These are phyloP conservation scores for Lentinula detonsa DNA, from an alignment of 768 basidiomycete genomes.

Conservation along the genomic window DNA sequence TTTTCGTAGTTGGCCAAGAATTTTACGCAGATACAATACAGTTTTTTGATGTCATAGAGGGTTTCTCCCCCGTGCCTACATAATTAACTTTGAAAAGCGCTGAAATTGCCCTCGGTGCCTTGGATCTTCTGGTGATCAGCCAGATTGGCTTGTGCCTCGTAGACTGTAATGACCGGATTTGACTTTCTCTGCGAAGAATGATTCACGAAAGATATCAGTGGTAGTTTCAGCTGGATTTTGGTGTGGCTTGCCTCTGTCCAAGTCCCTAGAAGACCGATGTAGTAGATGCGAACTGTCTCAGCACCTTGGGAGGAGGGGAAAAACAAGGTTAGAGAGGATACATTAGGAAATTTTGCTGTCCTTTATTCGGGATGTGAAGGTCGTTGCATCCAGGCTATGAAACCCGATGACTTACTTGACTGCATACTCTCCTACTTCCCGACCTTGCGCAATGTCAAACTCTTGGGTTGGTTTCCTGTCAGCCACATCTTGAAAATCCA, in stretches of 20 bases:
- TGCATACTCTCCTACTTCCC: conserved; percentile 81
- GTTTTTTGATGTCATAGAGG: background rate
- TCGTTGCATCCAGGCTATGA: background rate
- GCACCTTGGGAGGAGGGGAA: conserved; percentile 79
- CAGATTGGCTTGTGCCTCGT: conserved; percentile 81
- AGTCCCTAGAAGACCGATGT: conserved; percentile 78
- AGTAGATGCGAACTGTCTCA: conserved; percentile 72
- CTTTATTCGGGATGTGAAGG: conserved; percentile 27
- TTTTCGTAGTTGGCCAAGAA: too few species aligned
- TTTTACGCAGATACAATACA: too few species aligned
- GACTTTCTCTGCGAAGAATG: conserved; percentile 52
- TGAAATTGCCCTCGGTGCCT: conserved; percentile 63
- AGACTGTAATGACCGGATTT: conserved; percentile 78
- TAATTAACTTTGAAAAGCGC: conserved; percentile 25
- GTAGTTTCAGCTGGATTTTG: background rate
- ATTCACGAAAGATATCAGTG: background rate
- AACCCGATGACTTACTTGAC: conserved; percentile 51
- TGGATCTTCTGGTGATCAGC: conserved; percentile 86
- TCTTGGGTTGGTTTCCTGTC: conserved; percentile 65
- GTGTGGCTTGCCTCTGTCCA: conserved; percentile 61
- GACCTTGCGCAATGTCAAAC: conserved; percentile 59
- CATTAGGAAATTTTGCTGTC: conserved; percentile 79
- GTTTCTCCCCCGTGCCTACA: background rate
- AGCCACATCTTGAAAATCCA: conserved; percentile 76
- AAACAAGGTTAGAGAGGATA: conserved; percentile 78